phyloP scores from a whole-genome alignment of 1,284 basidiomycete genomes.

The Irpex sp. region DNA sequence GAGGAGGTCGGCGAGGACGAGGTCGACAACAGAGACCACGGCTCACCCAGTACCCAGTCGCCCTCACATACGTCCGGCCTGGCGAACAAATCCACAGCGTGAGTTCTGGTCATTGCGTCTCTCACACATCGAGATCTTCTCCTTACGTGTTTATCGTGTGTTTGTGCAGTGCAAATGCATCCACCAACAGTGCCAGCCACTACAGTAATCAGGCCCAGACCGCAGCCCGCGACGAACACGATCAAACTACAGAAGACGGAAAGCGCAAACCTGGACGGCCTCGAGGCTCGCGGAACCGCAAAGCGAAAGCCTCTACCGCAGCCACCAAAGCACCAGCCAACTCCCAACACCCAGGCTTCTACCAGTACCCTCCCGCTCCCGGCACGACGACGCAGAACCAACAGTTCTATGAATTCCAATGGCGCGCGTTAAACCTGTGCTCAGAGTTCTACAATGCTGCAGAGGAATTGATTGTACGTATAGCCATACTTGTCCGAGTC shows the following conservation, averaged over 20 bases:
- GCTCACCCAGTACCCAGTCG: slow-evolving; percentile 25
- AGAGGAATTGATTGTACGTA: slow-evolving; percentile 74
- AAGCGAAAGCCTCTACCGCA: slow-evolving; percentile 34
- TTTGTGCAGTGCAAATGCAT: slow-evolving; percentile 14
- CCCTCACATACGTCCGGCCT: slow-evolving; percentile 26
- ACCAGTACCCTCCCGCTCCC: slow-evolving; percentile 30
- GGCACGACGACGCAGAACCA: slow-evolving; percentile 60
- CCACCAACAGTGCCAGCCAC: slow-evolving; percentile 17
- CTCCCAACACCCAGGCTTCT: slow-evolving; percentile 41
- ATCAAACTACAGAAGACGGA: slow-evolving; percentile 23
- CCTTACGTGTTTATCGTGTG: background rate
- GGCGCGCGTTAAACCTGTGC: slow-evolving; percentile 76
- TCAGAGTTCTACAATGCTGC: slow-evolving; percentile 81
- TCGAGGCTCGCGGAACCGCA: slow-evolving; percentile 71
- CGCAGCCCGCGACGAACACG: slow-evolving; percentile 15
- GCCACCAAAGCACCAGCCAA: slow-evolving; percentile 32
- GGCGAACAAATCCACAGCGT: slow-evolving; percentile 27
- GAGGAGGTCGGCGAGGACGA: slow-evolving; percentile 69
- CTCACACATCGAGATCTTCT: background rate
- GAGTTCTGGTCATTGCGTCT: slow-evolving; percentile 17
- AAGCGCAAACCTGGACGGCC: slow-evolving; percentile 73
- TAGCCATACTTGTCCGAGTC: slow-evolving; percentile 7
- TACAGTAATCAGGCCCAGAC: slow-evolving; percentile 15
- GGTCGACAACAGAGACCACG: slow-evolving; percentile 40
- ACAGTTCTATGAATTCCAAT: slow-evolving; percentile 80